phyloP scores from a whole-genome alignment of 1,284 basidiomycete genomes.

The Tilletia setariae region DNA sequence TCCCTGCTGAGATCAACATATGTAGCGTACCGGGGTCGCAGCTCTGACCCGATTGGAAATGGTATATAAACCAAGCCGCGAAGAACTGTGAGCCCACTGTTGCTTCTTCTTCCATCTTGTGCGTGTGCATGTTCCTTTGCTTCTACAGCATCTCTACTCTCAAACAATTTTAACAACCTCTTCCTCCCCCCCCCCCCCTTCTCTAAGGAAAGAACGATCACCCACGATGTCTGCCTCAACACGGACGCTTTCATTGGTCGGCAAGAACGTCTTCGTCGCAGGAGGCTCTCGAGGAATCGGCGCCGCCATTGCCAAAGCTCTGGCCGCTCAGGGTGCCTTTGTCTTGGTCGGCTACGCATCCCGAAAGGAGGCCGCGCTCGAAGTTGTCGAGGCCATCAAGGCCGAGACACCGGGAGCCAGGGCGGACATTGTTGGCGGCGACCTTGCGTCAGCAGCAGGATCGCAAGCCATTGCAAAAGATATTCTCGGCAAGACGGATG shows the following conservation, averaged over 20 bases:
- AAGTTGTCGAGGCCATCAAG: neutral
- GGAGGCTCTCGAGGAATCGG: slow-evolving; percentile 65
- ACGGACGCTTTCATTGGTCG: slow-evolving; percentile 12
- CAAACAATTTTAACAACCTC: no score
- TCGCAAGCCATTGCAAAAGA: neutral
- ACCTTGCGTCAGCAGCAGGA: neutral
- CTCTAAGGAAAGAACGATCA: no score
- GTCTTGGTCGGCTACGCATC: slow-evolving; percentile 1
- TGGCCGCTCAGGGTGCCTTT: slow-evolving; percentile 62
- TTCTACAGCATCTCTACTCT: no score
- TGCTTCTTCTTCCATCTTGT: no score
- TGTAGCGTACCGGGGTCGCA: neutral
- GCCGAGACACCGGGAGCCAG: neutral
- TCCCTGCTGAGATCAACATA: neutral
- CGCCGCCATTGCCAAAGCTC: slow-evolving; percentile 61
- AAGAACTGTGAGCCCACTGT: no score
- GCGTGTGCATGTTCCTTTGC: no score
- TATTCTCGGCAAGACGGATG: slow-evolving; percentile 2
- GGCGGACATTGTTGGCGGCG: neutral
- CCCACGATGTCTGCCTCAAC: neutral
- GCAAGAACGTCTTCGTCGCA: slow-evolving; percentile 57
- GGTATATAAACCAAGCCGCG: no score
- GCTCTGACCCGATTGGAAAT: neutral
- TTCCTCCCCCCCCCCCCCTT: no score
- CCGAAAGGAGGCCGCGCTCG: slow-evolving; percentile 3